Base-by-base conservation (phyloP, 208 protist genomes). In the Crithidia fasciculata region DNA sequence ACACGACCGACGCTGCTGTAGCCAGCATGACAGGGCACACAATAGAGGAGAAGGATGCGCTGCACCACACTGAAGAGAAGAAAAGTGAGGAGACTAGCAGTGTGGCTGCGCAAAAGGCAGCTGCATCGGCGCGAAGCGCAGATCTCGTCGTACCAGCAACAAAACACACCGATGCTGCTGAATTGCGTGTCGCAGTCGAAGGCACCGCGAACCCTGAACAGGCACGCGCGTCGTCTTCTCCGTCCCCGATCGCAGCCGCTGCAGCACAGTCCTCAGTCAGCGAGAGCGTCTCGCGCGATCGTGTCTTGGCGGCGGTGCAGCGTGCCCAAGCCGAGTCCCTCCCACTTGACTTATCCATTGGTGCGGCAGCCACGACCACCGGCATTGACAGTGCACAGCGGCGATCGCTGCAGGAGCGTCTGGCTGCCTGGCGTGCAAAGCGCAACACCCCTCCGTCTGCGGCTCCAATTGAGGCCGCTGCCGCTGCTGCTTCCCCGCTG, bases 381-480 rank as follows among this genome's bases (percentile, higher is more conserved):
- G 57, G 8, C 3, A 18, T 13, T 12, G 54, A 58, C 19, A 50
- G 49, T 5, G 37, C 50, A 7, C 52, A 9, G 43, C 37, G 39
- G 41, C 47, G 18, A 13, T 74, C 61, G 52, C 16, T 91, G 49
- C 78, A 74, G 36, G 69, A 80, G n/a, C 75, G 81, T 39, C 62
- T 91, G 36, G 86, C 86, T 19, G 63, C 80, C 28, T 91, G 81
- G 81, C 77, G 86, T 16, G 81, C 81, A 6, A 81, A 79, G 18
- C 73, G 81, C 54, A 69, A 62, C 44, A 55, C 74, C 9, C 19
- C 66, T 5, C 18, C 47, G 0, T 52, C 19, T 5, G 47, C 19
- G 6, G 12, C 4, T 8, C 4, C 36, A 5, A 5, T 16, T 18
- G 58, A 18, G 37, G n/a, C 60, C 41, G 15, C 58, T 52, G 52